Base-by-base conservation (phyloP, 108 stramenopile species). In the Skeletonema marinoi region DNA sequence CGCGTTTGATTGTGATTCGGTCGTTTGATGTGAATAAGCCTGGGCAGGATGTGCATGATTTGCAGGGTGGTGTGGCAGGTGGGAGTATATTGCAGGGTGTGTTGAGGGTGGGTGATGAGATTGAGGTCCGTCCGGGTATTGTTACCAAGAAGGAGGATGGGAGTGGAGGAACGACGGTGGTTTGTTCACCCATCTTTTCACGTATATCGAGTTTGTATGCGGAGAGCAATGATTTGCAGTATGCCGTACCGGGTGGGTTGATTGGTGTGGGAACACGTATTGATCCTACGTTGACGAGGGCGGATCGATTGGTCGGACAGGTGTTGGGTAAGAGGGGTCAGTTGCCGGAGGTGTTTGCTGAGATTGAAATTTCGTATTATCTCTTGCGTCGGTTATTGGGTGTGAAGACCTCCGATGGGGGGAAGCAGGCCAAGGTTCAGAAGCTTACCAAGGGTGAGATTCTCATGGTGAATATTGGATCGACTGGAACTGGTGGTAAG, bases 11-110 rank as follows among this genome's bases (percentile, higher is more conserved):
- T 86, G 98, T 99, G 71, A 99, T 99, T 81, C 97, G 99, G 60
- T 96, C 95, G 30, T 99, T 99, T 79, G 99, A 99, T 78, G 98
- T 99, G 75, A 99, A 99, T 85, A 98, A 98, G 81, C 99, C 99
- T 32, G 99, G 99, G 54, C 97, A 99, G 83, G 97, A 98, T 75
- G 98, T 98, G 13, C 88, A 87, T 56, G 80, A 93, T 66, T 78
- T 99, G 65, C 92, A 96, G 73, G 99, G 99, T 10, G 99, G 99
- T 31, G 99, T 99, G 65, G 99, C 99, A 13, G 99, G 99, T 51
- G 99, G 99, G 68, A 90, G 88, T 66, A 99, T 99, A 68, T 80
- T 99, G 48, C 96, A 98, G 87, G 99, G 99, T 50, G 96, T 99
- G 39, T 84, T 99, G 7, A 66, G 89, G 35, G 88, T 99, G 30